Evolutionary conservation across 495 filamentous ascomycete species (phyloP).

Genomic region (Penicillium cinerascens): DNA sequence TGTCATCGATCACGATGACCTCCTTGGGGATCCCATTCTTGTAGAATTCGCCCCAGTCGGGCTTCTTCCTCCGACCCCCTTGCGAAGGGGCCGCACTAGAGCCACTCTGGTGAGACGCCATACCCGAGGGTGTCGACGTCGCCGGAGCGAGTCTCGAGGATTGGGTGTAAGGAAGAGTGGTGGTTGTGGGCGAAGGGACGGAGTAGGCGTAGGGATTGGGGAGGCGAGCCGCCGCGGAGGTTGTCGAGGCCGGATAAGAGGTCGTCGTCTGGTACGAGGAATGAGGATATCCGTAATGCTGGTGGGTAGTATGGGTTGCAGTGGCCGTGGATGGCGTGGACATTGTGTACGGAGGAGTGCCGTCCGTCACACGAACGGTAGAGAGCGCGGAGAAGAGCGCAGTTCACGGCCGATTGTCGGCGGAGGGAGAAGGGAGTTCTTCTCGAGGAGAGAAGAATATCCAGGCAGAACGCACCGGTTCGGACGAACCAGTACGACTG

Average conservation of each 20-base stretch:
- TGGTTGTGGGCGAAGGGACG: conserved; percentile 41
- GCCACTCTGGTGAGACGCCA: conserved; percentile 30
- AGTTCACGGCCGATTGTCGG: conserved; percentile 37
- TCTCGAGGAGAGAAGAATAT: neutral
- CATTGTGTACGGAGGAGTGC: conserved; percentile 52
- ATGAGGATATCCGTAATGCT: conserved; percentile 67
- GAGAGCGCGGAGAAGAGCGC: conserved; percentile 72
- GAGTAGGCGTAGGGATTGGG: conserved; percentile 47
- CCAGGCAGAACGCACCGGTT: neutral
- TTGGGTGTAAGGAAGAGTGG: conserved; percentile 37
- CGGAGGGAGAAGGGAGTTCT: neutral
- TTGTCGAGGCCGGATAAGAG: conserved; percentile 51
- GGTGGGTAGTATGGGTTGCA: conserved; percentile 69
- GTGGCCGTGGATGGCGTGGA: conserved; percentile 82
- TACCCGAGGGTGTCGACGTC: conserved; percentile 34
- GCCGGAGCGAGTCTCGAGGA: conserved; percentile 32
- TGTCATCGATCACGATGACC: conserved; percentile 93
- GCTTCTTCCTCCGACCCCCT: conserved; percentile 55
- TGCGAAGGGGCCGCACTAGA: conserved; percentile 44
- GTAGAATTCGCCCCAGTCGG: conserved; percentile 89
- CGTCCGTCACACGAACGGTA: conserved; percentile 36
- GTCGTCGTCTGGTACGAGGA: conserved; percentile 58
- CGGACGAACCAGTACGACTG: neutral
- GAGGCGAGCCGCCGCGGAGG: conserved; percentile 50
- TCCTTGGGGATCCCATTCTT: conserved; percentile 90